Evolutionary conservation across 2,329 filamentous ascomycete genomes (phyloP).

Genomic region (Teratosphaeria zuluensis): DNA sequence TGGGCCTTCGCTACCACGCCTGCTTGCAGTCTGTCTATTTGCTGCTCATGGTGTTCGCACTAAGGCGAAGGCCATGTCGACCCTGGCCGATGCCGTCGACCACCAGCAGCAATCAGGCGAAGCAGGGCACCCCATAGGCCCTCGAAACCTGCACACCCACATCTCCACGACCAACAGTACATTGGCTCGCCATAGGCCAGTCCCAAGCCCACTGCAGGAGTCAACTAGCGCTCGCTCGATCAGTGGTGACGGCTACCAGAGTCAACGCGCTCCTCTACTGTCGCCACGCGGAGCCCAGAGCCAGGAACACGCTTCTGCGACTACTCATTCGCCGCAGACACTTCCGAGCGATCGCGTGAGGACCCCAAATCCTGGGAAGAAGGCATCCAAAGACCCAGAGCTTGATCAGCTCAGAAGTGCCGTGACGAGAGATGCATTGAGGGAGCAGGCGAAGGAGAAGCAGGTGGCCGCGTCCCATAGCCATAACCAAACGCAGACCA

Average conservation of each 20-base stretch:
- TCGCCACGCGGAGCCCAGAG: background rate
- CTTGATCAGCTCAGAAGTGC: conserved; percentile 16
- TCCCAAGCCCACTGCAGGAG: conserved; percentile 6
- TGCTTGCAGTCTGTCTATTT: background rate
- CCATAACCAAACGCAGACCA: conserved; percentile 3
- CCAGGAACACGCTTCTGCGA: conserved; percentile 1
- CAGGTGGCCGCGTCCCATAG: conserved; percentile 5
- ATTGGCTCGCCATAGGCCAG: conserved; percentile 1
- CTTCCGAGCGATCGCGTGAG: conserved; percentile 7
- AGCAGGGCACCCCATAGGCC: background rate
- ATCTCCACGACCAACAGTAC: background rate
- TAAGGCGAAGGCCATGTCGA: background rate
- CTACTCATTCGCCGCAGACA: background rate
- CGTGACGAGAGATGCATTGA: conserved; percentile 17
- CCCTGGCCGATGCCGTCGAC: background rate
- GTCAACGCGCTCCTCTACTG: background rate
- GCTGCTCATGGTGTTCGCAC: background rate
- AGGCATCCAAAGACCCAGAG: conserved; percentile 11
- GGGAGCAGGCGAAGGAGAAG: conserved; percentile 9
- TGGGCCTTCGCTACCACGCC: background rate
- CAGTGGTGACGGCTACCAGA: background rate
- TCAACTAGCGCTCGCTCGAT: conserved; percentile 2
- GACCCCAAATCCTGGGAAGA: conserved; percentile 12
- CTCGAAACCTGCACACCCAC: background rate
- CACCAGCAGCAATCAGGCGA: background rate